phyloP scores from a whole-genome alignment of 345 rosid species.

The Microcos paniculata region DNA sequence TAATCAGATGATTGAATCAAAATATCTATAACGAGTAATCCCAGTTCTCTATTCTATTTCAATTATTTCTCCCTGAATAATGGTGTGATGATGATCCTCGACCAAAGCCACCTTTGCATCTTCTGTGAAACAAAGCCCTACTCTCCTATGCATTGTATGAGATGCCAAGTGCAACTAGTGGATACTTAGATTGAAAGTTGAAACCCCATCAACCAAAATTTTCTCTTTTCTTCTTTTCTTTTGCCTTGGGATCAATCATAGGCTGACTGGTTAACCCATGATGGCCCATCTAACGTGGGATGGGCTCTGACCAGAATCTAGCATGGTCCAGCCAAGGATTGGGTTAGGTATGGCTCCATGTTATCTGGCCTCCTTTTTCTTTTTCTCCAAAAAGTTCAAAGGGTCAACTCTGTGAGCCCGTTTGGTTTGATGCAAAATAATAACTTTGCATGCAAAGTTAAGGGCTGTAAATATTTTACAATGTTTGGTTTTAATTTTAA shows the following conservation, averaged over 20 bases:
- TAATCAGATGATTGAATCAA: background rate
- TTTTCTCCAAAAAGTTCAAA: background rate
- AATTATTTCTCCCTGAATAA: background rate
- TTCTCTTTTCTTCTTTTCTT: no score
- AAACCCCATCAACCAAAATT: background rate
- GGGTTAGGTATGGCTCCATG: background rate
- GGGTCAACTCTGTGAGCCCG: background rate
- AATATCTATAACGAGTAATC: background rate
- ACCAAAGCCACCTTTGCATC: background rate
- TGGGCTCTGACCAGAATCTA: background rate
- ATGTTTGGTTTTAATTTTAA: no score
- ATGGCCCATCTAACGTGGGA: constrained; percentile 3
- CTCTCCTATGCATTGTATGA: background rate
- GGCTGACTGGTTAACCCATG: background rate
- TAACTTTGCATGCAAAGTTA: no score
- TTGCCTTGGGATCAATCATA: background rate
- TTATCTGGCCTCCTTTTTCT: background rate
- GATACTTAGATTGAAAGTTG: background rate
- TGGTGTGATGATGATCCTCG: background rate
- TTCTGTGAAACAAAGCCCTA: background rate
- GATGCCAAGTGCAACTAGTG: background rate
- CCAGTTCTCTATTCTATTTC: background rate
- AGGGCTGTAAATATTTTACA: no score
- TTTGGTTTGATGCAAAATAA: no score
- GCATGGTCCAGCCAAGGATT: background rate